Percentiles rank a stretch among this genome's conserved stretches.
Conservation (phyloP, 371 early-diverging fungal genomes). For the Apophysomyces trapeziformis region DNA sequence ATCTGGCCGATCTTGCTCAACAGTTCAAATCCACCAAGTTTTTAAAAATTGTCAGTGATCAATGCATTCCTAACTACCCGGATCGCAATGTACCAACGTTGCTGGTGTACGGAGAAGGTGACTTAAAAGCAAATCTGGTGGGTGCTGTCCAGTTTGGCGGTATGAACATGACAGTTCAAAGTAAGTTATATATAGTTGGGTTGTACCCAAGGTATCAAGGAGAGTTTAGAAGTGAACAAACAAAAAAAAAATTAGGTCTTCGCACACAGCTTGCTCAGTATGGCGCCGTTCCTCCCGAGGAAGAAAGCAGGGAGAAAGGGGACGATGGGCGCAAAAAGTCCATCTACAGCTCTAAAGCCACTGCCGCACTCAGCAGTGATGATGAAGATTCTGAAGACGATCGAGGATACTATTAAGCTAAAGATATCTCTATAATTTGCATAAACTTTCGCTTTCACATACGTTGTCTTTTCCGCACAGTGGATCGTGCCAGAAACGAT, state of each 20-base stretch:
- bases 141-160: conserved; percentile 85
- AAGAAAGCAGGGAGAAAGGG: conserved; percentile 25
- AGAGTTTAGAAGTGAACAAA: no score
- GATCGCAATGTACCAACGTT: conserved; percentile 92
- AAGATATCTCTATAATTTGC: no score
- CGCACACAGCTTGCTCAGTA: conserved; percentile 42
- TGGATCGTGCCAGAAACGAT: no score
- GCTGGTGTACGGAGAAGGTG: conserved; percentile 86
- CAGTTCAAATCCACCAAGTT: conserved; percentile 91
- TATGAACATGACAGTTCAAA: conserved; percentile 72
- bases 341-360: conserved; percentile 52
- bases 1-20: conserved; percentile 77
- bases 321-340: conserved; percentile 29
- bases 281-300: conserved; percentile 52
- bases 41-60: conserved; percentile 86
- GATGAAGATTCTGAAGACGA: conserved; percentile 60
- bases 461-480: no score
- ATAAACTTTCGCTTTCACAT: not conserved
- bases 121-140: conserved; percentile 82
- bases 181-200: conserved; percentile 36
- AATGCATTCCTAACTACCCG: conserved; percentile 94
- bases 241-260: conserved; percentile 21
- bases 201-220: no score
- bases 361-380: conserved; percentile 65
- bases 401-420: conserved; percentile 45